phyloP scores from a whole-genome alignment of 768 basidiomycete species.

The Leccinum sublutescens region DNA sequence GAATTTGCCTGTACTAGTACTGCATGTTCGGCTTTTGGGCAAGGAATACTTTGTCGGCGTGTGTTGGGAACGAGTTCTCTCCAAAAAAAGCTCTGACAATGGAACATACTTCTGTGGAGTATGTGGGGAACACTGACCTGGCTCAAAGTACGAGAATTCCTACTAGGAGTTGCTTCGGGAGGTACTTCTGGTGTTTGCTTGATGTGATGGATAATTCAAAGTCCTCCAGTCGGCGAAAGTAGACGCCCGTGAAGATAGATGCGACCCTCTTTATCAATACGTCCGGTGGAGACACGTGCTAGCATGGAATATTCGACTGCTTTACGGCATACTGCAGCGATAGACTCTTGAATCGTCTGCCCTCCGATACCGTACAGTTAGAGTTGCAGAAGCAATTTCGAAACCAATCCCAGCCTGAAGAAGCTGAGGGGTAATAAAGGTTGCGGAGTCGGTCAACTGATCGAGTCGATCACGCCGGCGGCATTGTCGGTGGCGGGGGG shows the following conservation, averaged over 20 bases:
- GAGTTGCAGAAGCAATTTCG: background rate
- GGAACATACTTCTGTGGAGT: too few relatives aligned
- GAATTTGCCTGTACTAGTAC: conserved; percentile 17
- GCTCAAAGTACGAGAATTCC: background rate
- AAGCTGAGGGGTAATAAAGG: background rate
- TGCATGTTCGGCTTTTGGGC: conserved; percentile 8
- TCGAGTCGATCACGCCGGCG: background rate
- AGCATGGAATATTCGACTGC: background rate
- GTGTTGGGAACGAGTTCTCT: conserved; percentile 11
- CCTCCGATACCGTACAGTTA: background rate
- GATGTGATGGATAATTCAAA: background rate
- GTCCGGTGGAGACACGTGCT: accelerated
- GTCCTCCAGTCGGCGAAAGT: background rate
- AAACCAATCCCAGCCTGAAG: background rate
- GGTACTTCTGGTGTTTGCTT: background rate
- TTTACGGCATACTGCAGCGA: background rate
- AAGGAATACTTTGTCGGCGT: conserved; percentile 13
- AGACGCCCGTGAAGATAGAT: background rate
- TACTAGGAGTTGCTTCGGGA: accelerated
- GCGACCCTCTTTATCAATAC: background rate
- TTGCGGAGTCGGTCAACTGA: background rate
- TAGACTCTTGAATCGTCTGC: background rate
- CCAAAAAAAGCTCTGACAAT: conserved; percentile 5
- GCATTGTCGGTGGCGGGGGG: background rate
- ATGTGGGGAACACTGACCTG: too few relatives aligned